Percentiles rank a stretch among this genome's conserved stretches.
These are phyloP conservation scores for Pseudonitzschia pungens DNA, from an alignment of 108 stramenopile species.

Conservation along the genomic window DNA sequence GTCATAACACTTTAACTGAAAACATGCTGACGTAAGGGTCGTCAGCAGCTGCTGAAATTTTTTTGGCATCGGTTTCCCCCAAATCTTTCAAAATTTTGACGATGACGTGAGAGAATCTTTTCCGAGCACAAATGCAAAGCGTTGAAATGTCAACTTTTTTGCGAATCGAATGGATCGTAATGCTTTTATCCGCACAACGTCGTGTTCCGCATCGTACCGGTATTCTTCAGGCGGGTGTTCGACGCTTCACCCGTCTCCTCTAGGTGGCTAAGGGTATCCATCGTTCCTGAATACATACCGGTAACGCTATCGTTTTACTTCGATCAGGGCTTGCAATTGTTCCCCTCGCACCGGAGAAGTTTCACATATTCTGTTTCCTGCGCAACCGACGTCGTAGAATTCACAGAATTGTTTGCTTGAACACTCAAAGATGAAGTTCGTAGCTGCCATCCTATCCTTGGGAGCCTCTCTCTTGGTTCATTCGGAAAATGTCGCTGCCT, in stretches of 20 bases:
- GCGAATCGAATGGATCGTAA: not conserved
- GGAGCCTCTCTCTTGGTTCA: slow-evolving; percentile 1
- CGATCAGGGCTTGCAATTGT: no score
- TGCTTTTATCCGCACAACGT: not conserved
- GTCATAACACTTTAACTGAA: no score
- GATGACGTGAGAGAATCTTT: not conserved
- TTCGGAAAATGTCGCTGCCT: slow-evolving; percentile 14
- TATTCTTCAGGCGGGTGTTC: no score
- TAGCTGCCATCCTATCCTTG: slow-evolving; percentile 19
- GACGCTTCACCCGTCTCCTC: no score
- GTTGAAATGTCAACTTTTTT: not conserved
- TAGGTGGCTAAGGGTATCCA: no score
- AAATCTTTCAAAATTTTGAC: not conserved
- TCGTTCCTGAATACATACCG: no score
- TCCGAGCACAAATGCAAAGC: not conserved
- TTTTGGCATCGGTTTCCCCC: not conserved
- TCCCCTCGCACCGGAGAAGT: no score
- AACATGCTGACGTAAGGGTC: not conserved
- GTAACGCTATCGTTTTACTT: no score
- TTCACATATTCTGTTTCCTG: no score
- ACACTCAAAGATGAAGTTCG: slow-evolving; percentile 20
- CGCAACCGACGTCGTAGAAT: not conserved
- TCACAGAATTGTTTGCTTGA: not conserved
- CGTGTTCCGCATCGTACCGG: not conserved
- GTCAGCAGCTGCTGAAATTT: not conserved